Conservation (phyloP, 495 filamentous ascomycete genomes). For the Penicillium malachiteum region DNA sequence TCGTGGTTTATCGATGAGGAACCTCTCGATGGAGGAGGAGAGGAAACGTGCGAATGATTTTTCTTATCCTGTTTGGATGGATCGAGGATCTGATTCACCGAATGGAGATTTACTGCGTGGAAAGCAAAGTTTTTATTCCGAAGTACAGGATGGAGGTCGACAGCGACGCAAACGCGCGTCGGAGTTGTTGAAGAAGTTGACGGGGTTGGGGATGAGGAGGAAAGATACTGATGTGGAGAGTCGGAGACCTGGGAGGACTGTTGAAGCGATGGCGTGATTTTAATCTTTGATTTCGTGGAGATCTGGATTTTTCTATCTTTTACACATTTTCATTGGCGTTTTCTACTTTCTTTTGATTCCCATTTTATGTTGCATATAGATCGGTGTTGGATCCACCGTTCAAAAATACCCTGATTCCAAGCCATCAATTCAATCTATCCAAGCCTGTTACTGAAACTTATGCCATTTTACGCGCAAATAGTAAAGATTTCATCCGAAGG, state of each 20-base stretch:
- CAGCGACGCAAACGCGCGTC: constrained; percentile 17
- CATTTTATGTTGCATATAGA: no score
- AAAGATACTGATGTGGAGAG: constrained; percentile 2
- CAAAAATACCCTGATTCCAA: no score
- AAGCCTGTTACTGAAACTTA: no score
- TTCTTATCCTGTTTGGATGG: constrained; percentile 4
- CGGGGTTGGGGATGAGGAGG: constrained; percentile 17
- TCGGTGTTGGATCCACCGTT: no score
- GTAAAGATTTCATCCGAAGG: no score
- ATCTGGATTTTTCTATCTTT: neutral
- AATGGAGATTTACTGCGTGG: neutral
- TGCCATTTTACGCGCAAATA: no score
- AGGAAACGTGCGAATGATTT: neutral
- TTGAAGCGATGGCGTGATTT: constrained; percentile 4
- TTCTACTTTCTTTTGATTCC: neutral
- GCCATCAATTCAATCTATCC: no score
- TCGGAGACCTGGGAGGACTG: neutral
- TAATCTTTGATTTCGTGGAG: neutral
- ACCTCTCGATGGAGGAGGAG: constrained; percentile 5
- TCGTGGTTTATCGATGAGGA: constrained; percentile 5
- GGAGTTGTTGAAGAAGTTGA: constrained; percentile 22
- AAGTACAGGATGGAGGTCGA: neutral
- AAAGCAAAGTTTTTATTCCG: constrained; percentile 4
- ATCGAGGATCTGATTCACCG: neutral
- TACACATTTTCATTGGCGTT: neutral